Percentiles rank a stretch among this genome's conserved stretches.
phyloP scores from a whole-genome alignment of 208 protist species.

The Endotrypanum monterogeii region DNA sequence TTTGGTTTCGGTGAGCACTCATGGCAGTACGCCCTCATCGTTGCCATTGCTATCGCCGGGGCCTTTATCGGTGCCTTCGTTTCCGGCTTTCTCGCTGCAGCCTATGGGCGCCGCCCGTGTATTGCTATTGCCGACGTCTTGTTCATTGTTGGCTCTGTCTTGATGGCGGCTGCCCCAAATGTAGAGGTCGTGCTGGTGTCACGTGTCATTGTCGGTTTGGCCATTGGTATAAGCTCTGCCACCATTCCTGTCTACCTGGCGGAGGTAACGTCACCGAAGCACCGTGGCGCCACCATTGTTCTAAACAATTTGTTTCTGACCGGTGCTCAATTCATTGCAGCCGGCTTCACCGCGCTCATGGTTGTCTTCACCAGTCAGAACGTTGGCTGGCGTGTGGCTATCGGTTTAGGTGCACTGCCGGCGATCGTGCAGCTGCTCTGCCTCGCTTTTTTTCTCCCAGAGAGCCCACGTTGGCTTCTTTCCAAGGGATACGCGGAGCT shows the following conservation, averaged over 20 bases:
- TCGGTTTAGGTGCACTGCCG: constrained; percentile 82
- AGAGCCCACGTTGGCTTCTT: constrained; percentile 88
- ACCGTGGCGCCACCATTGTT: constrained; percentile 86
- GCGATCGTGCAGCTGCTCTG: constrained; percentile 83
- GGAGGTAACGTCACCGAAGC: constrained; percentile 77
- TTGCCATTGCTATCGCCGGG: constrained; percentile 83
- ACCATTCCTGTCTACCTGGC: constrained; percentile 92
- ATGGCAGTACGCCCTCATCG: constrained; percentile 82
- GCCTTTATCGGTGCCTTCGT: constrained; percentile 85
- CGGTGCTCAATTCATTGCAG: constrained; percentile 84
- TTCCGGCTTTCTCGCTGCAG: constrained; percentile 68
- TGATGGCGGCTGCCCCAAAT: constrained; percentile 76
- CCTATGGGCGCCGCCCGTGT: constrained; percentile 72
- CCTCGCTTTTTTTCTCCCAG: constrained; percentile 81
- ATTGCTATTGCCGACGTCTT: constrained; percentile 76
- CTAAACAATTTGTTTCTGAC: constrained; percentile 91
- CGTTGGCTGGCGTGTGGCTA: constrained; percentile 89
- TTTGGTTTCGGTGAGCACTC: constrained; percentile 82
- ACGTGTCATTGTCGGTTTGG: constrained; percentile 85
- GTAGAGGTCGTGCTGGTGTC: constrained; percentile 72
- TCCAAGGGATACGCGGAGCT: constrained; percentile 44
- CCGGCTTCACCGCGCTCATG: constrained; percentile 66
- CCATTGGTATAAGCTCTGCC: constrained; percentile 87
- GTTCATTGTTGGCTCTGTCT: constrained; percentile 79
- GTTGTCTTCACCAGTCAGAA: constrained; percentile 71